phyloP scores from a whole-genome alignment of 1,284 basidiomycete genomes.

The Singerocomus inundabilis region DNA sequence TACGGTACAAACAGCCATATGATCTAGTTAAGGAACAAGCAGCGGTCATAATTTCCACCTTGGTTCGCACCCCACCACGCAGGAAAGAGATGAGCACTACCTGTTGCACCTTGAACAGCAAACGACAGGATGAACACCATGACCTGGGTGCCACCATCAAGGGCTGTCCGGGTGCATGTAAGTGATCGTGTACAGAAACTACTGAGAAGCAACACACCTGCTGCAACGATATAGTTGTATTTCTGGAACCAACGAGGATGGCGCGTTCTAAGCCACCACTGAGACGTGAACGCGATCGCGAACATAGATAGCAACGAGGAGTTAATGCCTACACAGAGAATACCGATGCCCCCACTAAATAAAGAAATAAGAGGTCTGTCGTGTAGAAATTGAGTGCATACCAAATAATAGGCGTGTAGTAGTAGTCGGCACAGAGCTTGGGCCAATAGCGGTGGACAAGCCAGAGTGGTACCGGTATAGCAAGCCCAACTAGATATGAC shows the following conservation, averaged over 20 bases:
- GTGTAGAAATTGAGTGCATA: slow-evolving; percentile 10
- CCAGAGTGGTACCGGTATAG: slow-evolving; percentile 58
- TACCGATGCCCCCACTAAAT: slow-evolving; percentile 35
- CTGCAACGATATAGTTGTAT: slow-evolving; percentile 47
- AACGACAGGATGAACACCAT: slow-evolving; percentile 73
- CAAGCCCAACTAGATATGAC: slow-evolving; percentile 54
- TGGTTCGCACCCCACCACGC: slow-evolving; percentile 57
- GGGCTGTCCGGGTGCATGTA: slow-evolving; percentile 29
- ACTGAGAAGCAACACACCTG: slow-evolving; percentile 29
- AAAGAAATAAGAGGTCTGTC: not conserved
- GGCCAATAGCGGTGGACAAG: slow-evolving; percentile 44
- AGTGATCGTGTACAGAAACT: no score
- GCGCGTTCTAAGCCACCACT: slow-evolving; percentile 56
- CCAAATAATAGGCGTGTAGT: slow-evolving; percentile 47
- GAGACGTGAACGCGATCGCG: slow-evolving; percentile 50
- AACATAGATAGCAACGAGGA: slow-evolving; percentile 41
- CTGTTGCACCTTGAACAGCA: slow-evolving; percentile 68
- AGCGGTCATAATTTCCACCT: slow-evolving; percentile 32
- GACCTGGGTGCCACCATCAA: slow-evolving; percentile 64
- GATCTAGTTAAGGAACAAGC: slow-evolving; percentile 17
- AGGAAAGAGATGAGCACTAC: slow-evolving; percentile 54
- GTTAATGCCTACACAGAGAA: slow-evolving; percentile 48
- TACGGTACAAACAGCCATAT: no score
- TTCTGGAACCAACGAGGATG: slow-evolving; percentile 55
- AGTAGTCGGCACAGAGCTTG: slow-evolving; percentile 41